Conservation (phyloP, 2,329 filamentous ascomycete species). For the Aspergillus aculeatus region DNA sequence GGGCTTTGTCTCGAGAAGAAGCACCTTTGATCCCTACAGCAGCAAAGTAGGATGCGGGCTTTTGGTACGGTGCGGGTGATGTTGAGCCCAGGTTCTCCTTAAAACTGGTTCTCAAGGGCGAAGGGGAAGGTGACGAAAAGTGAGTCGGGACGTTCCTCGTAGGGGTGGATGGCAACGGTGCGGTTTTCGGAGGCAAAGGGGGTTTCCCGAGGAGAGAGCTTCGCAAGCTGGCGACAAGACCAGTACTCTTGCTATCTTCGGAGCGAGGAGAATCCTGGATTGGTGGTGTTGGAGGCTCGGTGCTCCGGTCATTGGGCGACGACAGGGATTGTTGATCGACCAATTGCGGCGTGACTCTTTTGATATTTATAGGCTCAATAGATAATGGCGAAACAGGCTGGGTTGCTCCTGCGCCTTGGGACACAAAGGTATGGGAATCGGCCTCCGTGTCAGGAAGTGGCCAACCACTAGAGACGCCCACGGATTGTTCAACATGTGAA, state of each 20-base stretch:
- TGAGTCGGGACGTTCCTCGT: constrained; percentile 33
- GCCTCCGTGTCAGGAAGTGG: constrained; percentile 20
- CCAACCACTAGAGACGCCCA: constrained; percentile 16
- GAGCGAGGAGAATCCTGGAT: constrained; percentile 6
- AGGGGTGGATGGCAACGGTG: constrained; percentile 41
- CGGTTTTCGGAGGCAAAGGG: constrained; percentile 26
- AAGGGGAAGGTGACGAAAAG: constrained; percentile 34
- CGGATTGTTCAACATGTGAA: constrained; percentile 5
- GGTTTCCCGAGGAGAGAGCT: constrained; percentile 22
- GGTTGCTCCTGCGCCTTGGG: background rate
- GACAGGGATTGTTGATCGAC: constrained; percentile 10
- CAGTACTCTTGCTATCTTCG: constrained; percentile 12
- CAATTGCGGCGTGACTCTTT: constrained; percentile 15
- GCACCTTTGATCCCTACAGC: constrained; percentile 24
- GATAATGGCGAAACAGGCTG: constrained; percentile 13
- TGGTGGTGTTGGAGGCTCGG: constrained; percentile 9
- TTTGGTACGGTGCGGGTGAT: constrained; percentile 21
- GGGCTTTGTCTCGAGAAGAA: constrained; percentile 27
- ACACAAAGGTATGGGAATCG: background rate
- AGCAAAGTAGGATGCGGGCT: constrained; percentile 21
- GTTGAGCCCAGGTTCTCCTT: constrained; percentile 34
- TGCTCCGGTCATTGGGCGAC: background rate
- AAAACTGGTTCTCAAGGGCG: constrained; percentile 32
- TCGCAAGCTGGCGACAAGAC: constrained; percentile 16
- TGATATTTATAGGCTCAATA: constrained; percentile 14